A percentile compares a stretch with the other conserved stretches of the same genome.
These are phyloP conservation scores for Graphilbum sp. DNA, from an alignment of 2,329 filamentous ascomycete genomes.

Conservation along the genomic window DNA sequence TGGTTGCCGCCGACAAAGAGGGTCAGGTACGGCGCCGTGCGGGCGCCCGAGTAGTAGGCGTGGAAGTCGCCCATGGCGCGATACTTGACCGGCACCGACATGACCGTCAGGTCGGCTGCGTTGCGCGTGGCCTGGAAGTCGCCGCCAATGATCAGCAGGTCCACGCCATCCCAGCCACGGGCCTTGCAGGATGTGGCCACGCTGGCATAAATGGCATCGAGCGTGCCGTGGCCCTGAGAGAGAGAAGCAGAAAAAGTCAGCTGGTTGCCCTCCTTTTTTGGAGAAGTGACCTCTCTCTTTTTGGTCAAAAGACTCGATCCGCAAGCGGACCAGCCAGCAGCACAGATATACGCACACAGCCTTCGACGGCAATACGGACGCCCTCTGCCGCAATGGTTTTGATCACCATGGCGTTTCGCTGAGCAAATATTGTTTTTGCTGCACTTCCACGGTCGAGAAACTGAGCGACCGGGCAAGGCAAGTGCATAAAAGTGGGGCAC, in stretches of 20 bases:
- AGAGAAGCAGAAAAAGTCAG: not conserved
- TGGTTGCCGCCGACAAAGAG: constrained; percentile 92
- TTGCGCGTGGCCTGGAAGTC: constrained; percentile 85
- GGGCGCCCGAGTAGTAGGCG: constrained; percentile 72
- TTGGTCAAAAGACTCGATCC: too few species aligned
- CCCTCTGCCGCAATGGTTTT: constrained; percentile 23
- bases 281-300: not conserved
- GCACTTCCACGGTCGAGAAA: too few species aligned
- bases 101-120: constrained; percentile 69
- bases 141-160: constrained; percentile 85
- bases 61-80: constrained; percentile 82
- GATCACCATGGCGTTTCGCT: constrained; percentile 18
- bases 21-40: constrained; percentile 71
- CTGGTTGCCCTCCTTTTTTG: not conserved
- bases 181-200: constrained; percentile 50
- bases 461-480: too few species aligned
- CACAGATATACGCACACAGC: constrained; percentile 46
- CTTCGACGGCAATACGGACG: constrained; percentile 69
- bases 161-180: constrained; percentile 66
- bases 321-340: too few species aligned
- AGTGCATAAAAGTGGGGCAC: too few species aligned
- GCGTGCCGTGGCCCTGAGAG: constrained; percentile 67
- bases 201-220: constrained; percentile 81
- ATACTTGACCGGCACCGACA: constrained; percentile 82
- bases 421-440: too few species aligned